A percentile compares a stretch with the other conserved stretches of the same genome.
Evolutionary conservation across 768 basidiomycete species (phyloP).

Genomic region (Amanita pallidorosea): DNA sequence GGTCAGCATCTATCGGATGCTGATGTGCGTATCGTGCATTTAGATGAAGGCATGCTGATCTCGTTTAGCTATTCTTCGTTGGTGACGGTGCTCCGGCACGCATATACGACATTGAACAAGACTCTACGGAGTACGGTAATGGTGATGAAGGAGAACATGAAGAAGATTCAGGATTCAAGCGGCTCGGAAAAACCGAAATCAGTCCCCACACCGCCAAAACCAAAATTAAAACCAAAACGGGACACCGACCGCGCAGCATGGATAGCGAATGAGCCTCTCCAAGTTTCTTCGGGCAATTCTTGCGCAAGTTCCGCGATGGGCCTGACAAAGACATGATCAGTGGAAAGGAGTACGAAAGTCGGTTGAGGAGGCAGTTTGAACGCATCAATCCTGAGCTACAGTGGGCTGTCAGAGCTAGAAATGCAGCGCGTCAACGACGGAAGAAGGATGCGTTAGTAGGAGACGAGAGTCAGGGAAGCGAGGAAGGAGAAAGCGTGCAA

Average conservation of each 20-base stretch:
- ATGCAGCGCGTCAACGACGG: conserved; percentile 27
- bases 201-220: conserved; percentile 11
- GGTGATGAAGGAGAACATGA: conserved; percentile 8
- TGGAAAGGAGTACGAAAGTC: conserved; percentile 81
- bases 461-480: conserved; percentile 21
- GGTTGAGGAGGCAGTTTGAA: conserved; percentile 80
- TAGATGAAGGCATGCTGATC: background rate
- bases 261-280: conserved; percentile 52
- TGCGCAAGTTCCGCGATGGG: conserved; percentile 78
- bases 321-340: conserved; percentile 59
- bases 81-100: conserved; percentile 36
- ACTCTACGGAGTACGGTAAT: background rate
- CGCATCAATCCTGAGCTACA: conserved; percentile 81
- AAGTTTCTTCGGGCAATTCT: conserved; percentile 35
- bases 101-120: conserved; percentile 4
- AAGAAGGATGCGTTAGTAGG: conserved; percentile 15
- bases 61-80: conserved; percentile 63
- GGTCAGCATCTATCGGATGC: conserved; percentile 54
- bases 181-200: conserved; percentile 16
- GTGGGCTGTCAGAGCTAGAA: conserved; percentile 73
- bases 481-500: conserved; percentile 22
- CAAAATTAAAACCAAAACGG: conserved; percentile 12
- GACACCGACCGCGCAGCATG: conserved; percentile 52
- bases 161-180: conserved; percentile 5
- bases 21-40: conserved; percentile 43